These are phyloP conservation scores for Apocynum venetum DNA, from an alignment of 257 asterid species.

Conservation along the genomic window DNA sequence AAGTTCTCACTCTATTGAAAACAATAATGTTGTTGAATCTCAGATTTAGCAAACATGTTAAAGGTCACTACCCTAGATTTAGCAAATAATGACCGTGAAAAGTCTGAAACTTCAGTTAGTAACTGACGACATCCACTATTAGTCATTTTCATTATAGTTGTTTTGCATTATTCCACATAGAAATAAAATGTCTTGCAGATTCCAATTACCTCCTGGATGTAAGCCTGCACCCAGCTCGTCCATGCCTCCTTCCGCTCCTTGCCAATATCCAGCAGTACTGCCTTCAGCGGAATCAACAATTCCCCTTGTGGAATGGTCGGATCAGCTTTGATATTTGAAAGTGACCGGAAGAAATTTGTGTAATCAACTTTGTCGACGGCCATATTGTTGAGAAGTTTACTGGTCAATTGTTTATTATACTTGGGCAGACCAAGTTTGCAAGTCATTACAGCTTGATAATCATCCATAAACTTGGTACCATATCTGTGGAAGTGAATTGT, in stretches of 20 bases:
- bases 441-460: constrained; percentile 91
- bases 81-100: background rate
- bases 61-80: no score
- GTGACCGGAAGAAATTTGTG: constrained; percentile 92
- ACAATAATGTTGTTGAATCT: no score
- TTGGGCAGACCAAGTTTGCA: constrained; percentile 82
- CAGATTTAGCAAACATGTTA: no score
- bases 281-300: constrained; percentile 75
- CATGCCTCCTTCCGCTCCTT: constrained; percentile 93
- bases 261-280: constrained; percentile 92
- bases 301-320: constrained; percentile 53
- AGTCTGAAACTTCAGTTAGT: background rate
- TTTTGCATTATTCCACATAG: background rate
- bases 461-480: constrained; percentile 92
- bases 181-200: background rate
- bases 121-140: background rate
- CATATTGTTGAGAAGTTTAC: constrained; percentile 92
- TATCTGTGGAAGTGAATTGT: constrained; percentile 42
- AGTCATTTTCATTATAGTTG: background rate
- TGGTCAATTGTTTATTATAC: constrained; percentile 82
- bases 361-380: constrained; percentile 97
- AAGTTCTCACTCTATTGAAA: no score
- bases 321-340: constrained; percentile 82
- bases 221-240: constrained; percentile 83
- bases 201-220: constrained; percentile 67